These are phyloP conservation scores for Echinosophora koreensis DNA, from an alignment of 306 rosid genomes.

Conservation along the genomic window DNA sequence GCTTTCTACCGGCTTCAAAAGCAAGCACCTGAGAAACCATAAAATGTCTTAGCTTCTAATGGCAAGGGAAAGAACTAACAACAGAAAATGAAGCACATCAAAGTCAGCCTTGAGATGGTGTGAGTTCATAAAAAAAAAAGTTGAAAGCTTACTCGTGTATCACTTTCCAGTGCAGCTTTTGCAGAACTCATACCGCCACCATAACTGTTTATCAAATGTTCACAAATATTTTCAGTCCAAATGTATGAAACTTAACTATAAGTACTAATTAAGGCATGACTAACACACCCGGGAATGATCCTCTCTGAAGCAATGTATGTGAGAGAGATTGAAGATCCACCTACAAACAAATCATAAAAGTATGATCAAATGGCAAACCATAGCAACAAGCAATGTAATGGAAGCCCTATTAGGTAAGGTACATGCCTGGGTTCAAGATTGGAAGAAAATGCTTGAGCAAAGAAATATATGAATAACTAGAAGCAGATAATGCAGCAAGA, in stretches of 20 bases:
- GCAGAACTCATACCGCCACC: slow-evolving; percentile 99
- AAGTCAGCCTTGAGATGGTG: neutral
- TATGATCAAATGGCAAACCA: slow-evolving; percentile 22
- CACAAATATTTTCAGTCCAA: slow-evolving; percentile 13
- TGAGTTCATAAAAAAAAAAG: slow-evolving; percentile 6
- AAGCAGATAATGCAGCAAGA: slow-evolving; percentile 96
- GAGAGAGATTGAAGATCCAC: slow-evolving; percentile 94
- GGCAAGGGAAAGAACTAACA: neutral
- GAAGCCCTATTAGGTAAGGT: slow-evolving; percentile 33
- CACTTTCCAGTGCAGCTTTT: slow-evolving; percentile 97
- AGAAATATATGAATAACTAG: slow-evolving; percentile 95
- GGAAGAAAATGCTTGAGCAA: slow-evolving; percentile 93
- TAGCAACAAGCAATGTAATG: slow-evolving; percentile 25
- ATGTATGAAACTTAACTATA: slow-evolving; percentile 14
- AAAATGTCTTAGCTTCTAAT: slow-evolving; percentile 18
- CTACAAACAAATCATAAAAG: slow-evolving; percentile 51
- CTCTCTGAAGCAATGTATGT: slow-evolving; percentile 95
- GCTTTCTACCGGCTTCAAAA: slow-evolving; percentile 96
- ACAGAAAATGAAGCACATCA: neutral
- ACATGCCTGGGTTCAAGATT: slow-evolving; percentile 82
- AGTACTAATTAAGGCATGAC: slow-evolving; percentile 28
- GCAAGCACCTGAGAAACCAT: slow-evolving; percentile 83
- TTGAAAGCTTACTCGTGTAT: slow-evolving; percentile 71
- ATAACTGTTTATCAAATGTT: slow-evolving; percentile 60
- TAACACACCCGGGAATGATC: slow-evolving; percentile 92